These are phyloP conservation scores for Botrytis galanthina DNA, from an alignment of 2,329 filamentous ascomycete species.

Conservation along the genomic window DNA sequence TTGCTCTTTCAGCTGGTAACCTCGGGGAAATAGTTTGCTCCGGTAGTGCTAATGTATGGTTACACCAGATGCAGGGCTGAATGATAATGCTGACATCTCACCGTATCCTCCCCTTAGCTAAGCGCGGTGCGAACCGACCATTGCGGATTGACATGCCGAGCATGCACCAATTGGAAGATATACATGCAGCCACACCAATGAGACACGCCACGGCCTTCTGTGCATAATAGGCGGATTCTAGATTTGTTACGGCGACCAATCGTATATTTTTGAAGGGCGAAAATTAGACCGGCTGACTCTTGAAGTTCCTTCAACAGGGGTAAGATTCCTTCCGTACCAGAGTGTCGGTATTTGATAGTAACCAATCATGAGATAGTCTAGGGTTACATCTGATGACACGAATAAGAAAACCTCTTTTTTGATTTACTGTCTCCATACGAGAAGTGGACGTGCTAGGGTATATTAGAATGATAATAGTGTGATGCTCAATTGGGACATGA, in stretches of 20 bases:
- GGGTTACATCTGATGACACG: neutral
- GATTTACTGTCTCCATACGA: neutral
- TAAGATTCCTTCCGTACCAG: neutral
- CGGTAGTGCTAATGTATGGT: neutral
- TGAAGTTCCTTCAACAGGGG: neutral
- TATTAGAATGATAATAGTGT: neutral
- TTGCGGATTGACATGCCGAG: neutral
- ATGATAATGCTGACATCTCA: neutral
- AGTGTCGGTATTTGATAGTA: neutral
- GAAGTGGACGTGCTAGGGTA: neutral
- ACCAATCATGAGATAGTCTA: neutral
- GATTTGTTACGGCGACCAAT: neutral
- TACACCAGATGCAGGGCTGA: conserved; percentile 1
- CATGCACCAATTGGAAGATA: neutral
- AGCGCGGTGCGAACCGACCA: conserved; percentile 9
- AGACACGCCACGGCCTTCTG: neutral
- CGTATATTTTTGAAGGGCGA: neutral
- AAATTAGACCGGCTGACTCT: conserved; percentile 4
- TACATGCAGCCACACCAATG: neutral
- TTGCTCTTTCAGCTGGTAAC: neutral
- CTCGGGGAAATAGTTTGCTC: neutral
- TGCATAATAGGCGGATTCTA: conserved; percentile 2
- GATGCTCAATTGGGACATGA: neutral
- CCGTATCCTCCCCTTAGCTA: neutral
- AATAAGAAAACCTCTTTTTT: neutral